These are phyloP conservation scores for Arabidopsis hybrid DNA, from an alignment of 441 rosid genomes.

Conservation along the genomic window DNA sequence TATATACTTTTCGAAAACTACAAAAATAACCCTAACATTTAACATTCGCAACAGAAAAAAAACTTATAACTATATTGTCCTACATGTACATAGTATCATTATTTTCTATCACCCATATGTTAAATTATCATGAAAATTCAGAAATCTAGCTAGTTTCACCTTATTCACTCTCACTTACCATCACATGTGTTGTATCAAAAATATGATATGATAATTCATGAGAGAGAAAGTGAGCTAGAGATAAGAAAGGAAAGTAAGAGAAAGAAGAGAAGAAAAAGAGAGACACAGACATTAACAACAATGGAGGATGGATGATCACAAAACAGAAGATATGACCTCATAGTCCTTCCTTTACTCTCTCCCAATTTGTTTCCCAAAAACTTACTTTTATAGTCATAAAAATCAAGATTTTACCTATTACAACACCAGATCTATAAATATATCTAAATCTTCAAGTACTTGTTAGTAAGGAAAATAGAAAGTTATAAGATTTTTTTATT, in stretches of 20 bases:
- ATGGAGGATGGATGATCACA: constrained; percentile 57
- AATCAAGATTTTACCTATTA: constrained; percentile 50
- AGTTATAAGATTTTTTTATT: constrained; percentile 23
- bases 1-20: neutral
- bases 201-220: constrained; percentile 44
- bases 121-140: neutral
- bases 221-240: constrained; percentile 49
- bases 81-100: constrained; percentile 22
- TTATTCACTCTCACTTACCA: constrained; percentile 36
- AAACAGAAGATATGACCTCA: constrained; percentile 61
- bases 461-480: constrained; percentile 45
- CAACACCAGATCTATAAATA: constrained; percentile 75
- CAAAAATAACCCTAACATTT: neutral
- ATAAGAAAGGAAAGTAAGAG: constrained; percentile 49
- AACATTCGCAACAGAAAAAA: constrained; percentile 20
- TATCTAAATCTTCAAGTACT: constrained; percentile 52
- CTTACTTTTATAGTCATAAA: constrained; percentile 43
- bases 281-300: constrained; percentile 59
- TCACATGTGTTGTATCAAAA: constrained; percentile 42
- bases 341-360: constrained; percentile 36
- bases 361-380: constrained; percentile 33
- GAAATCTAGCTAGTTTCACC: constrained; percentile 17
- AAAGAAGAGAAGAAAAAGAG: constrained; percentile 47
- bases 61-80: constrained; percentile 16
- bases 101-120: constrained; percentile 22